phyloP scores from a whole-genome alignment of 1,284 basidiomycete species.

The Flammula alnicola region DNA sequence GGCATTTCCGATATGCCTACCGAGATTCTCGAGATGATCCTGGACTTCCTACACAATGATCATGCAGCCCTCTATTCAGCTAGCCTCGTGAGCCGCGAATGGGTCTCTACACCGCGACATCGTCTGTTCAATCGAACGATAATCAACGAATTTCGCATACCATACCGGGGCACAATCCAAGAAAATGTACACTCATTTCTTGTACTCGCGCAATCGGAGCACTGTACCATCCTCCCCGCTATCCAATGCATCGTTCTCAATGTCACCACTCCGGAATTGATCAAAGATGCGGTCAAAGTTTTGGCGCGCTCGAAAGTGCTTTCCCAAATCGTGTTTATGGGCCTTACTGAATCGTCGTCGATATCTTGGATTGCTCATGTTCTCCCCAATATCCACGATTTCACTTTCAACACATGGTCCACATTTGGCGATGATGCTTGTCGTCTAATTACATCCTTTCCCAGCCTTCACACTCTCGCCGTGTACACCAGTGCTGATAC shows the following conservation, averaged over 20 bases:
- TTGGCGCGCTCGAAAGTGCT: neutral
- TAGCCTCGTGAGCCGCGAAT: conserved; percentile 5
- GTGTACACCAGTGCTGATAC: neutral
- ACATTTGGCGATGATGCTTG: neutral
- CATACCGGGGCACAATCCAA: neutral
- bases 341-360: no score
- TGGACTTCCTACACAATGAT: conserved; percentile 8
- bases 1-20: neutral
- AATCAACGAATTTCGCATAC: neutral
- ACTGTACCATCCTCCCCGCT: conserved; percentile 1
- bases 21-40: conserved; percentile 1
- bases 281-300: neutral
- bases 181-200: conserved; percentile 1
- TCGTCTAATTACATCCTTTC: neutral
- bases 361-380: neutral
- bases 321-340: neutral
- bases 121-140: neutral
- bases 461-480: neutral
- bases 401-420: neutral
- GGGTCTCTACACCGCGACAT: neutral
- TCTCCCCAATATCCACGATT: conserved; percentile 1
- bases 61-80: neutral
- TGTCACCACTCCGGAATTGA: neutral
- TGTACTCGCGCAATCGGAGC: neutral
- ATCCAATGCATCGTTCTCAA: neutral